Conservation (phyloP, 352 stramenopile species). For the Phytophthora rubi region DNA sequence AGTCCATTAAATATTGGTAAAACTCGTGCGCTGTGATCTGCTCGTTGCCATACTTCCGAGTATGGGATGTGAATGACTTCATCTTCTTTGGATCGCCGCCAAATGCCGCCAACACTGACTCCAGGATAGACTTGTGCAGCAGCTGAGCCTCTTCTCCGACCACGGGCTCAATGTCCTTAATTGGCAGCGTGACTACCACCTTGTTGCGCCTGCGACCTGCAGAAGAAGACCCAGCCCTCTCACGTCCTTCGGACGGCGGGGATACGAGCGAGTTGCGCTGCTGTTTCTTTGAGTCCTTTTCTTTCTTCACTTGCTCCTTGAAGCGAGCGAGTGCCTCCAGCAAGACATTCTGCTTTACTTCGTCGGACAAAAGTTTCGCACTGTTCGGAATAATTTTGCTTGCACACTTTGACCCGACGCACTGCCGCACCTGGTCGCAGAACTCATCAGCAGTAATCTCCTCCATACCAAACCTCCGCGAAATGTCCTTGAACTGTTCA, state of each 20-base stretch:
- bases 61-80: slow-evolving; percentile 86
- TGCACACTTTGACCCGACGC: slow-evolving; percentile 78
- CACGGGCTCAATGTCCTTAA: slow-evolving; percentile 85
- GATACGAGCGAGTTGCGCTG: slow-evolving; percentile 52
- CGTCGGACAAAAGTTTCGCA: slow-evolving; percentile 67
- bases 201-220: slow-evolving; percentile 57
- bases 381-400: slow-evolving; percentile 79
- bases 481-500: slow-evolving; percentile 68
- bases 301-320: slow-evolving; percentile 68
- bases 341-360: slow-evolving; percentile 59
- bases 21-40: slow-evolving; percentile 89
- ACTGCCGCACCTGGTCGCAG: slow-evolving; percentile 65
- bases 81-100: slow-evolving; percentile 82
- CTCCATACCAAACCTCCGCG: slow-evolving; percentile 63
- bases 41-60: slow-evolving; percentile 86
- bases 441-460: slow-evolving; percentile 80
- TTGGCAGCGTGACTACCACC: slow-evolving; percentile 47
- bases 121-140: slow-evolving; percentile 85
- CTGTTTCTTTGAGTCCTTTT: slow-evolving; percentile 82
- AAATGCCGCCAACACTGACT: slow-evolving; percentile 78
- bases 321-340: slow-evolving; percentile 70
- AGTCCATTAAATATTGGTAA: slow-evolving; percentile 90
- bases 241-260: slow-evolving; percentile 31
- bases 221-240: slow-evolving; percentile 42
- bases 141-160: slow-evolving; percentile 82